phyloP scores from a whole-genome alignment of 768 basidiomycete genomes.

The Leccinum aurantiacum region DNA sequence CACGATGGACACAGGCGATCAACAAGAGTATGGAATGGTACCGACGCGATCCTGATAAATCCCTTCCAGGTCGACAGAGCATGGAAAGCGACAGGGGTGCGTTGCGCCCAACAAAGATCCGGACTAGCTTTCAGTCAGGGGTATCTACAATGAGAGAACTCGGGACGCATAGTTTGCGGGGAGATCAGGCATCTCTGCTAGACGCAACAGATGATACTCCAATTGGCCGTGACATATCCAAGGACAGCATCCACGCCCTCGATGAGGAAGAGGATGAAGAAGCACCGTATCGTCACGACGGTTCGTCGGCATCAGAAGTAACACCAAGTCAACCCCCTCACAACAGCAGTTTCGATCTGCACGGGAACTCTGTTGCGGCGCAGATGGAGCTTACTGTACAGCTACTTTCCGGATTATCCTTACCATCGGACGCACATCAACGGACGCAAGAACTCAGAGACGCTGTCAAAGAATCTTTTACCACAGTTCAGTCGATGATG shows the following conservation, averaged over 20 bases:
- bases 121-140: conserved; percentile 34
- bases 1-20: conserved; percentile 83
- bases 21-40: conserved; percentile 71
- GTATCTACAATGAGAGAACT: conserved; percentile 24
- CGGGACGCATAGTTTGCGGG: conserved; percentile 24
- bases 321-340: conserved; percentile 52
- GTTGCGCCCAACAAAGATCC: conserved; percentile 29
- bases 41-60: conserved; percentile 40
- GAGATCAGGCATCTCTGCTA: conserved; percentile 26
- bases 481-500: conserved; percentile 56
- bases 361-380: conserved; percentile 65
- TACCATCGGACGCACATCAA: conserved; percentile 31
- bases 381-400: conserved; percentile 79
- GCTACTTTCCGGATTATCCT: conserved; percentile 51
- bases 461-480: conserved; percentile 62
- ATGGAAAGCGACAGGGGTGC: conserved; percentile 49
- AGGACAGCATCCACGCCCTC: conserved; percentile 26
- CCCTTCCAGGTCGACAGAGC: conserved; percentile 37
- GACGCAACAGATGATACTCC: conserved; percentile 23
- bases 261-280: conserved; percentile 32
- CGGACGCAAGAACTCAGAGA: conserved; percentile 38
- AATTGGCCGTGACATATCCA: conserved; percentile 7
- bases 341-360: conserved; percentile 56
- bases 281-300: conserved; percentile 40
- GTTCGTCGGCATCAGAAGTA: conserved; percentile 46